Percentiles rank a stretch among this genome's conserved stretches.
These are phyloP conservation scores for Ogataea corticis DNA, from an alignment of 805 yeast genomes.

Conservation along the genomic window DNA sequence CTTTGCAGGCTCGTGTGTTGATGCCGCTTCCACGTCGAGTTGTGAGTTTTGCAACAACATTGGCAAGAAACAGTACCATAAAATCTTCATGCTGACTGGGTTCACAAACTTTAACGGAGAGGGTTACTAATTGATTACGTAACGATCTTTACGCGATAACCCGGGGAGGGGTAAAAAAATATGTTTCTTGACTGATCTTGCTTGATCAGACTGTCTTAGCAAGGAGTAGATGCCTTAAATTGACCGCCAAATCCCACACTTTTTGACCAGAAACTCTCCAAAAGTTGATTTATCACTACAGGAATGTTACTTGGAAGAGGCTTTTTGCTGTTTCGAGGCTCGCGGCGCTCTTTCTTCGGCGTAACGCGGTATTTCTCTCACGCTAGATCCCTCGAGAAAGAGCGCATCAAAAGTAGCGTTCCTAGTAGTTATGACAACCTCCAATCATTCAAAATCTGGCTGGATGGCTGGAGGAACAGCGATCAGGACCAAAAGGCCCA, in stretches of 20 bases:
- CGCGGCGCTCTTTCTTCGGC: background rate
- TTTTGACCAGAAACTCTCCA: too few species aligned
- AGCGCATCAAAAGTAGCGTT: slow-evolving; percentile 16
- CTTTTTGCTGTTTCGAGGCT: background rate
- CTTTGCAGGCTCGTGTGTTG: slow-evolving; percentile 83
- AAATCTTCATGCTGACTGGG: slow-evolving; percentile 63
- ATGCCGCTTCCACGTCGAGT: slow-evolving; percentile 76
- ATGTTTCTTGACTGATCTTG: too few species aligned
- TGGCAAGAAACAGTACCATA: slow-evolving; percentile 61
- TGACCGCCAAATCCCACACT: too few species aligned
- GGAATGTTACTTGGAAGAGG: background rate
- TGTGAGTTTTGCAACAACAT: slow-evolving; percentile 82
- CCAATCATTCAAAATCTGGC: slow-evolving; percentile 30
- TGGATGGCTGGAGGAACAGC: slow-evolving; percentile 15
- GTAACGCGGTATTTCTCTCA: slow-evolving; percentile 5
- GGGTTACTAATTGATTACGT: slow-evolving; percentile 42
- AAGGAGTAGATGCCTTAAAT: too few species aligned
- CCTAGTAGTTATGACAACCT: slow-evolving; percentile 15
- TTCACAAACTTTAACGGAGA: slow-evolving; percentile 80
- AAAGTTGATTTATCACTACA: background rate
- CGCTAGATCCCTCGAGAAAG: background rate
- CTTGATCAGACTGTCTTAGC: too few species aligned
- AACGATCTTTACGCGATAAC: too few species aligned
- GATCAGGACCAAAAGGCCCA: slow-evolving; percentile 26
- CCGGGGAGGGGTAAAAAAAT: too few species aligned